These are phyloP conservation scores for Chaetothyriales sp. DNA, from an alignment of 2,329 filamentous ascomycete genomes.

Conservation along the genomic window DNA sequence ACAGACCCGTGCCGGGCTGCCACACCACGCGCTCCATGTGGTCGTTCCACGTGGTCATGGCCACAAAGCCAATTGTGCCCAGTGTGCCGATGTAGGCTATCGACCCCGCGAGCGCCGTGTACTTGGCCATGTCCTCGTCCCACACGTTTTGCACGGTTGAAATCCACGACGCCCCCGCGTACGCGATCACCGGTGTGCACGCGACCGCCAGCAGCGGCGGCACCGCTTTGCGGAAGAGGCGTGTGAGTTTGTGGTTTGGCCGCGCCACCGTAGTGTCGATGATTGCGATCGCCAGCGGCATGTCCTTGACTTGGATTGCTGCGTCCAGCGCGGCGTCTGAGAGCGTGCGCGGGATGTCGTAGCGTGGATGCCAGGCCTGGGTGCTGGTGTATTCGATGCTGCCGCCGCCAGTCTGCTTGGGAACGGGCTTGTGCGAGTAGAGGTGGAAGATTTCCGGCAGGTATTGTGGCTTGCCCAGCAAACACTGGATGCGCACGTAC, in stretches of 20 bases:
- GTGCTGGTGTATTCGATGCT: conserved; percentile 47
- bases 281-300: conserved; percentile 65
- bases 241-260: conserved; percentile 30
- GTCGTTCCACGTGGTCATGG: conserved; percentile 76
- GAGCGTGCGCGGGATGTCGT: conserved; percentile 57
- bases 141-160: conserved; percentile 59
- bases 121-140: conserved; percentile 60
- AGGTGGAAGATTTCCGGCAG: conserved; percentile 68
- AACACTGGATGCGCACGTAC: conserved; percentile 65
- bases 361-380: conserved; percentile 49
- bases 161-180: conserved; percentile 44
- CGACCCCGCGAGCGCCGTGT: conserved; percentile 65
- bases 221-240: conserved; percentile 30
- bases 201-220: conserved; percentile 27
- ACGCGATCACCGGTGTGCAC: conserved; percentile 36
- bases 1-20: conserved; percentile 66
- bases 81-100: conserved; percentile 73
- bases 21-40: conserved; percentile 92
- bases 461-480: conserved; percentile 58
- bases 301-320: conserved; percentile 65
- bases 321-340: conserved; percentile 63
- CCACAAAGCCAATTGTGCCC: conserved; percentile 67
- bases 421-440: conserved; percentile 70
- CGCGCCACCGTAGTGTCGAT: conserved; percentile 47
- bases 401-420: conserved; percentile 35